phyloP scores from a whole-genome alignment of 2,329 filamentous ascomycete species.

The Claviceps spartinae region DNA sequence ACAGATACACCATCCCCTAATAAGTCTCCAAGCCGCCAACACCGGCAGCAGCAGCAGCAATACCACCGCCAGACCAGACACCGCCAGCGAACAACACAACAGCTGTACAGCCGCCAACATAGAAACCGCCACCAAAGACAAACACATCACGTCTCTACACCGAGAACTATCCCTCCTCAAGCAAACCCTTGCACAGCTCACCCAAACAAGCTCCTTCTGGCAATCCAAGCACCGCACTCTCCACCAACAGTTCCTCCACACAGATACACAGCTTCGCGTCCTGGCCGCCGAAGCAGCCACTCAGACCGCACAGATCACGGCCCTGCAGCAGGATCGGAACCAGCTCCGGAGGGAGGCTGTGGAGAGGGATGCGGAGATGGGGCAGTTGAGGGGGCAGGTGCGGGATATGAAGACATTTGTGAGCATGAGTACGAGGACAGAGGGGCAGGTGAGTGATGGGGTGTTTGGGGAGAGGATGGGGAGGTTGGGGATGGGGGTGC shows the following conservation, averaged over 20 bases:
- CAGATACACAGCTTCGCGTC: conserved; percentile 39
- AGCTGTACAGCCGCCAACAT: conserved; percentile 8
- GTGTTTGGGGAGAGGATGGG: conserved; percentile 49
- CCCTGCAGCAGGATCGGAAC: conserved; percentile 37
- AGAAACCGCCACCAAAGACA: conserved; percentile 30
- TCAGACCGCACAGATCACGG: conserved; percentile 31
- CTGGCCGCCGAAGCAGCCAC: conserved; percentile 35
- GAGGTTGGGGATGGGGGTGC: conserved; percentile 50
- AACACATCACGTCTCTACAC: conserved; percentile 38
- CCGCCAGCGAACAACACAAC: conserved; percentile 11
- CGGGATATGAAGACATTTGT: conserved; percentile 59
- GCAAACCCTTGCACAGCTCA: conserved; percentile 39
- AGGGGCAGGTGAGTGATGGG: conserved; percentile 51
- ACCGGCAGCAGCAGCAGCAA: not conserved
- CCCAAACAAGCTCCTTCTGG: conserved; percentile 43
- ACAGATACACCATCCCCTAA: conserved; percentile 6
- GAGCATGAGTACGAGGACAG: conserved; percentile 49
- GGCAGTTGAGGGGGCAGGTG: conserved; percentile 43
- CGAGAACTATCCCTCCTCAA: conserved; percentile 39
- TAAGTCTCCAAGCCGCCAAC: not conserved
- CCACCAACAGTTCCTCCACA: conserved; percentile 37
- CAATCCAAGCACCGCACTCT: conserved; percentile 40
- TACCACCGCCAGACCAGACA: conserved; percentile 11
- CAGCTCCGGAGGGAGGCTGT: conserved; percentile 30
- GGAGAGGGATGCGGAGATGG: conserved; percentile 42